Base-by-base conservation (phyloP, 345 rosid genomes). In the Linum usitatissimum region DNA sequence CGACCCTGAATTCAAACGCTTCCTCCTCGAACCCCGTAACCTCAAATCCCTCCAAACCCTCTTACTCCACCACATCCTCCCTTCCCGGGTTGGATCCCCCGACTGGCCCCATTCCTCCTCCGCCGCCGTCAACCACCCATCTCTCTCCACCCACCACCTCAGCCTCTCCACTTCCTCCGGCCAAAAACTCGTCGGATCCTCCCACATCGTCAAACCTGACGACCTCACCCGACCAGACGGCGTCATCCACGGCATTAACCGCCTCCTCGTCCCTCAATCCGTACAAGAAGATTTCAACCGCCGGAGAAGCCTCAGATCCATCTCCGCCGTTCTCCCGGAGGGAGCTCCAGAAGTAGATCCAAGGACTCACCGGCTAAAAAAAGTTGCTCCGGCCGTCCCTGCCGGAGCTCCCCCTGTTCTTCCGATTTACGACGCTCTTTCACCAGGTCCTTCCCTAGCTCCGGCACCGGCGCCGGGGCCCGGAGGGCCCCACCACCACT, bases 391-490 rank as follows among this genome's bases (percentile, higher is more conserved):
- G 0, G 69, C 88, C 0, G 76, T 73, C 0, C 84, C 85, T 0
- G 83, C 75, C 15, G 97, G 94, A 18, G 67, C 93, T 0, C 83
- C 97, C 0, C 98, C 97, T 19, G 83, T 75, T 13, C 87, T 88
- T 0, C 91, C 98, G 17, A 62, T 92, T 39, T 87, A 70, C 74
- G 91, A 90, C 31, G 99, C 99, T 9, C 72, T 93, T 90, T 92
- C 97, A 18, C 96, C 99, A 3, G 95, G 97, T 21, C 99, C 99
- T 0, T 84, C 95, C 0, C 85, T 87, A 0, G 96, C 99, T 42
- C 97, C 97, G 1, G 99, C 96, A 0, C 96, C 99, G 14, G 99
- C 96, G 0, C 97, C 98, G 0, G 97, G 97, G 0, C 98, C 97
- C 0, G 98, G 97, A 0, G 97, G 98, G 7, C 84, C 93, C 3